Conservation (phyloP, 441 rosid genomes). For the Macaranga tanarius region DNA sequence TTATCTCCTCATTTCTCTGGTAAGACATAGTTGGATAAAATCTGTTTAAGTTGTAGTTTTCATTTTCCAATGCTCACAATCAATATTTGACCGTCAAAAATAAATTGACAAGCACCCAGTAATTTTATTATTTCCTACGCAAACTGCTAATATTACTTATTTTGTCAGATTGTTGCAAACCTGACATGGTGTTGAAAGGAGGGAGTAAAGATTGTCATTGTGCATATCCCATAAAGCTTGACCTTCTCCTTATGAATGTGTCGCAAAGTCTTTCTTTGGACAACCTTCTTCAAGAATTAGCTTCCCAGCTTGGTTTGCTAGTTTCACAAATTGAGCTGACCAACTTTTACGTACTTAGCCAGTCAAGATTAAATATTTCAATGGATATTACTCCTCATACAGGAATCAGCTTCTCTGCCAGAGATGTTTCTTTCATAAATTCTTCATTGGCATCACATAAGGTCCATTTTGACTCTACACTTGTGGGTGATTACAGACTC, state of each 20-base stretch:
- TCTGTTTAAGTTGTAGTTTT: slow-evolving; percentile 15
- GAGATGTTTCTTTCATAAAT: slow-evolving; percentile 69
- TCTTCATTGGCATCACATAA: slow-evolving; percentile 66
- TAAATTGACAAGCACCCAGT: not conserved
- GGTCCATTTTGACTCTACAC: slow-evolving; percentile 57
- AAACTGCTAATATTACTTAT: slow-evolving; percentile 15
- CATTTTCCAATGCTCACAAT: too few species aligned
- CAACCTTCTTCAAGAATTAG: slow-evolving; percentile 61
- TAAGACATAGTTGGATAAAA: slow-evolving; percentile 31
- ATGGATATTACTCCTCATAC: slow-evolving; percentile 87
- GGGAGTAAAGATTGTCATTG: slow-evolving; percentile 78
- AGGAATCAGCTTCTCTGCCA: slow-evolving; percentile 76
- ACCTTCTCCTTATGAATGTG: slow-evolving; percentile 82
- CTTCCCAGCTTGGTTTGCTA: slow-evolving; percentile 72
- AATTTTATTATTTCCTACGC: not conserved
- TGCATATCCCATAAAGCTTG: slow-evolving; percentile 92
- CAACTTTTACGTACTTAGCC: slow-evolving; percentile 66
- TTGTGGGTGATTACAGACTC: slow-evolving; percentile 82
- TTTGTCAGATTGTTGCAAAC: slow-evolving; percentile 80
- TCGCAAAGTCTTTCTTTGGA: slow-evolving; percentile 71
- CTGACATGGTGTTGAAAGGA: slow-evolving; percentile 67
- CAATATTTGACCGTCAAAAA: not conserved
- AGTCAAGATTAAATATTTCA: slow-evolving; percentile 80
- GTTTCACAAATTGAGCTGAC: slow-evolving; percentile 77
- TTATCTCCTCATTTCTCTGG: slow-evolving; percentile 67